phyloP scores from a whole-genome alignment of 306 rosid species.

The Medicago arabica region DNA sequence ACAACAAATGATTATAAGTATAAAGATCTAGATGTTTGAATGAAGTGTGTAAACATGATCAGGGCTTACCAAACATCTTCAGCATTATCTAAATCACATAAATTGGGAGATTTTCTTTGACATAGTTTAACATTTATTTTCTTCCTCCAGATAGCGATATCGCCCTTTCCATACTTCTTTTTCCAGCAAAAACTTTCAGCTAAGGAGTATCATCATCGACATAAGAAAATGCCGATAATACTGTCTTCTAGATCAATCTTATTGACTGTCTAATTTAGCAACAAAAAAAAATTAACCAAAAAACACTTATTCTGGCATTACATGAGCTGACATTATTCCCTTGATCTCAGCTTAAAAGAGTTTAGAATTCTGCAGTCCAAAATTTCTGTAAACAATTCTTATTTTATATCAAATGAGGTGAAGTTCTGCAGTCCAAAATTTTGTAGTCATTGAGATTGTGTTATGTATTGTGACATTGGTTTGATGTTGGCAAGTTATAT shows the following conservation, averaged over 20 bases:
- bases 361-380: too few relatives aligned
- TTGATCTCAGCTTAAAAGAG: too few relatives aligned
- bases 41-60: constrained; percentile 2
- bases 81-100: constrained; percentile 62
- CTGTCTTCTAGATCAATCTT: constrained; percentile 25
- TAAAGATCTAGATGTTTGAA: neutral
- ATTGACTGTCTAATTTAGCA: constrained; percentile 34
- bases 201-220: neutral
- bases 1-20: neutral
- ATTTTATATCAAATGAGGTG: too few relatives aligned
- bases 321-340: too few relatives aligned
- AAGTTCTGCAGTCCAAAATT: too few relatives aligned
- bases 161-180: constrained; percentile 96
- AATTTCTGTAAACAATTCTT: too few relatives aligned
- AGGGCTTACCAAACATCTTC: constrained; percentile 87
- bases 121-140: constrained; percentile 71
- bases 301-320: too few relatives aligned
- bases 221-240: neutral
- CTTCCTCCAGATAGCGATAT: constrained; percentile 91
- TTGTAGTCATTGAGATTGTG: too few relatives aligned
- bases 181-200: constrained; percentile 96
- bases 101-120: constrained; percentile 53
- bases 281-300: too few relatives aligned
- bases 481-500: too few relatives aligned
- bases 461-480: too few relatives aligned